phyloP scores from a whole-genome alignment of 1,284 basidiomycete species.

The Hypsizygus ulmarius region DNA sequence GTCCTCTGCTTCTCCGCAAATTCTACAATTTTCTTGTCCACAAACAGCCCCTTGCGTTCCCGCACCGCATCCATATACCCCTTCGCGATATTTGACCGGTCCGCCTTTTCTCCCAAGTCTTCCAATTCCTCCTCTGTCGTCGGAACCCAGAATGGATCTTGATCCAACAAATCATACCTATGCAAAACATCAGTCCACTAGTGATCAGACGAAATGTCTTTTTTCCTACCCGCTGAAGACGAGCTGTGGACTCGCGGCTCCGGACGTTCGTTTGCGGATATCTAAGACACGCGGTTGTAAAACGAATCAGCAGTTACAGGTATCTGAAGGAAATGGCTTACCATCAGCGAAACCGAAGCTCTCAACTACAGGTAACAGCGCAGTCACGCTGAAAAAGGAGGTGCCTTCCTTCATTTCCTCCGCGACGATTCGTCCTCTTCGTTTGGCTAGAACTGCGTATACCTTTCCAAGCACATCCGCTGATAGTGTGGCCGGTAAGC shows the following conservation, averaged over 20 bases:
- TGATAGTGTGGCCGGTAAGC: constrained; percentile 30
- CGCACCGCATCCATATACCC: constrained; percentile 92
- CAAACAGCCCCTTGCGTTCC: constrained; percentile 92
- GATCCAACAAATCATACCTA: constrained; percentile 85
- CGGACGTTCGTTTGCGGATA: constrained; percentile 94
- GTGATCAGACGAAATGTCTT: neutral
- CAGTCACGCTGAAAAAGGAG: constrained; percentile 89
- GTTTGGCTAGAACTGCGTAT: constrained; percentile 90
- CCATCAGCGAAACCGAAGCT: constrained; percentile 98
- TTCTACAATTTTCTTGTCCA: constrained; percentile 90
- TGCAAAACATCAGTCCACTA: constrained; percentile 6
- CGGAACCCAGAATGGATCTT: constrained; percentile 99
- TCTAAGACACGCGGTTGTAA: constrained; percentile 48
- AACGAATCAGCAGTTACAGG: constrained; percentile 3
- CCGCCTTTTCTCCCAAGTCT: constrained; percentile 95
- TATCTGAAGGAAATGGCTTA: constrained; percentile 31
- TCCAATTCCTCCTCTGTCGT: constrained; percentile 97
- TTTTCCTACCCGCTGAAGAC: constrained; percentile 86
- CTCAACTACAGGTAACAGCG: constrained; percentile 94
- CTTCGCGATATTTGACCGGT: constrained; percentile 92
- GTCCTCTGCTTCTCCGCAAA: constrained; percentile 96
- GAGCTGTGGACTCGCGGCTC: constrained; percentile 94
- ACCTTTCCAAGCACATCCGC: constrained; percentile 98
- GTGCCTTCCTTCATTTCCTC: constrained; percentile 99
- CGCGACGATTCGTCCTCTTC: constrained; percentile 88